A percentile compares a stretch with the other conserved stretches of the same genome.
Evolutionary conservation across 306 rosid genomes (phyloP).

Genomic region (Cicer bijugum): DNA sequence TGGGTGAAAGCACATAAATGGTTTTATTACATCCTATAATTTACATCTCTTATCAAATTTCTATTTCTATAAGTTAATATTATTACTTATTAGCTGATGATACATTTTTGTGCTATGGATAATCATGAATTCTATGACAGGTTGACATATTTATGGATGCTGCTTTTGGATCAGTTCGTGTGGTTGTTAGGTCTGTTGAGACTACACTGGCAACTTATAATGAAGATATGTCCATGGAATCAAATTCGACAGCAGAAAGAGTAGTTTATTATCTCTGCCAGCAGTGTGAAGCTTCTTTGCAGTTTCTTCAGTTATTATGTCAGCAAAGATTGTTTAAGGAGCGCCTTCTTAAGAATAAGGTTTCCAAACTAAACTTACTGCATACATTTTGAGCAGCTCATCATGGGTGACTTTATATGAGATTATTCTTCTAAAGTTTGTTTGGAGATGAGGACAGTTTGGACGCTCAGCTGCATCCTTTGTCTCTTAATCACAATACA

Average conservation of each 20-base stretch:
- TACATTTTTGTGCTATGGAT: conserved; percentile 42
- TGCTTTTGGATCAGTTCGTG: conserved; percentile 83
- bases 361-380: conserved; percentile 44
- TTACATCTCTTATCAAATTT: conserved; percentile 6
- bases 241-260: conserved; percentile 61
- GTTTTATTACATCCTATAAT: conserved; percentile 9
- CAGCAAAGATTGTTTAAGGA: conserved; percentile 88
- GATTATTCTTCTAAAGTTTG: conserved; percentile 4
- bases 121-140: conserved; percentile 60
- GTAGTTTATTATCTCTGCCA: conserved; percentile 72
- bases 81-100: conserved; percentile 29
- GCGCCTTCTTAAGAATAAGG: conserved; percentile 88
- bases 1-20: conserved; percentile 23
- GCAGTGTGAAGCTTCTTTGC: conserved; percentile 97
- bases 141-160: conserved; percentile 94
- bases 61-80: conserved; percentile 23
- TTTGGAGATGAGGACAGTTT: conserved; percentile 17
- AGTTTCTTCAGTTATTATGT: conserved; percentile 83
- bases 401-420: conserved; percentile 32
- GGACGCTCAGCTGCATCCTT: conserved; percentile 32
- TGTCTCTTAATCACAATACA: not conserved
- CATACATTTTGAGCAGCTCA: conserved; percentile 39
- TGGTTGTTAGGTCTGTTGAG: conserved; percentile 67
- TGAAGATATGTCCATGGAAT: conserved; percentile 47
- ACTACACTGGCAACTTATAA: conserved; percentile 56